Base-by-base conservation (phyloP, 176 grass and related monocot species). In the Eremochloa ophiuroides region DNA sequence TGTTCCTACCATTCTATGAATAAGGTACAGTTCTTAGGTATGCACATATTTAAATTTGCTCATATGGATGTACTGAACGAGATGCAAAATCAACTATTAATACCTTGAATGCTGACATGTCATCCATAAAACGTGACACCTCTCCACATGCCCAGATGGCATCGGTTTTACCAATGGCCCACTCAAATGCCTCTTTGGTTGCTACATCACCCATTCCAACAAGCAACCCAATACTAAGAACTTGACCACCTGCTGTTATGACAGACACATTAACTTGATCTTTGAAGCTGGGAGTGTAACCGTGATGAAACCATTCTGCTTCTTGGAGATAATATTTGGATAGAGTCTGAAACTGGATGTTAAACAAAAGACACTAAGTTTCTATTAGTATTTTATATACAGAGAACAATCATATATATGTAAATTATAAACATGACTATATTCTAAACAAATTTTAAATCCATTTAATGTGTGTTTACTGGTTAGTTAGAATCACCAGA, bases 131-230 rank as follows among this genome's bases (percentile, higher is more conserved):
- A 63, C 78, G 83, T 25, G n/a, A 2, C 14, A 88, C 55, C 28
- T 76, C 8, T 12, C 43, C 51, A 16, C 29, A 74, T 16, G 78
- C 85, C 50, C 37, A 33, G 1, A 88, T 42, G 1, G 33, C 10
- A 14, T 87, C 60, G 3, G 58, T 73, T 22, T 27, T 26, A 8
- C 66, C 67, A 0, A 34, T 82, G 73, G 66, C 48, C 85, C 91
- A 93, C 48, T 90, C 76, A 0, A 93, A 65, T 64, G 73, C 73
- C 11, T 79, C 84, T 33, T 85, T 80, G 7, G 91, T 87, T 37
- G 85, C 91, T 2, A 59, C 60, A 29, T 79, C 40, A 3, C 64
- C 91, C 87, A 93, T 87, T 38, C 84, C 81, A 14, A 90, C 20
- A 46, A 85, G 86, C 33, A 58, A 73, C 0, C 55, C 29, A 22